A percentile compares a stretch with the other conserved stretches of the same genome.
These are phyloP conservation scores for Globisporangium radiosum DNA, from an alignment of 352 stramenopile genomes.

Conservation along the genomic window DNA sequence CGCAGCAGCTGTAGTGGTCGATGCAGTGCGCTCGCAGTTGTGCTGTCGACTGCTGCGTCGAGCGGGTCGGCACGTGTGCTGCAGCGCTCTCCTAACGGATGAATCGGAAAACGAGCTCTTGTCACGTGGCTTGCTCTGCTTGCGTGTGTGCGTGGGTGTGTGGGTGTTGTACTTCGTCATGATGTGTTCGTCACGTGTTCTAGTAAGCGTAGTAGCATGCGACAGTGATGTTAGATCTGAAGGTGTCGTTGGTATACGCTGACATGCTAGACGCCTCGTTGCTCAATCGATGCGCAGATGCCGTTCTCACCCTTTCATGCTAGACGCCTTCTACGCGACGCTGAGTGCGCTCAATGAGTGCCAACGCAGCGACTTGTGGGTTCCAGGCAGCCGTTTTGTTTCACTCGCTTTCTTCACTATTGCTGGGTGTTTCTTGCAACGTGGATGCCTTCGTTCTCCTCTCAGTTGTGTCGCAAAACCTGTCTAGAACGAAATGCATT, in stretches of 20 bases:
- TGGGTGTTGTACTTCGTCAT: neutral
- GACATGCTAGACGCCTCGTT: neutral
- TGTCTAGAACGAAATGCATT: neutral
- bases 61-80: neutral
- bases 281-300: too few species aligned
- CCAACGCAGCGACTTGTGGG: neutral
- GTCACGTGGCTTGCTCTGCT: neutral
- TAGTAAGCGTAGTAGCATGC: too few species aligned
- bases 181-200: neutral
- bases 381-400: neutral
- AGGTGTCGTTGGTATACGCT: too few species aligned
- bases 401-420: neutral
- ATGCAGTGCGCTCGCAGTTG: neutral
- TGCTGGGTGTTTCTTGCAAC: neutral
- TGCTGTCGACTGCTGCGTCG: neutral
- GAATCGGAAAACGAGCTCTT: constrained; percentile 21
- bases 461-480: neutral
- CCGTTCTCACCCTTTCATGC: neutral
- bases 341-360: neutral
- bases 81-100: constrained; percentile 13
- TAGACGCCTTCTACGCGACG: neutral
- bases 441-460: neutral
- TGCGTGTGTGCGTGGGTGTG: neutral
- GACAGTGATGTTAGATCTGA: too few species aligned
- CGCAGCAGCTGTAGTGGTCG: neutral